Evolutionary conservation across 2,329 filamentous ascomycete species (phyloP), one percentile per base, ranked within the genome.

Genomic region (Zymoseptoria passerinii): DNA sequence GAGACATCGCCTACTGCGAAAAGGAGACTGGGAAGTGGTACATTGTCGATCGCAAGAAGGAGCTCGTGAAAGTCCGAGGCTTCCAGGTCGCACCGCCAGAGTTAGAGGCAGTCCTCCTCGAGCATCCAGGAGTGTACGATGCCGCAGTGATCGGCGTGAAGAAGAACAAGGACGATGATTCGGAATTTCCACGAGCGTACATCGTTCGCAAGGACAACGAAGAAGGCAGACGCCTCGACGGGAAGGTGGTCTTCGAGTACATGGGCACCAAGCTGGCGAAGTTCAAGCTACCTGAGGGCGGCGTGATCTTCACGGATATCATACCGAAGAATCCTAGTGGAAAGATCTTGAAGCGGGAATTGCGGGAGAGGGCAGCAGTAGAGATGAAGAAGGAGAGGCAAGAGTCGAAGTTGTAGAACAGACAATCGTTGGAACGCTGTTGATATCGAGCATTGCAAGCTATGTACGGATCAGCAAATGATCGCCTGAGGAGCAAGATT

Each of bases 1-100:
- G 85, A 2, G 68, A 68, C 76, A 40, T 71, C 92, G 90, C 84
- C 65, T 66, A 56, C 64, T 95, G 79, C 82, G 82, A 53, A 95
- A 91, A 0, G 90, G 91, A 9, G 90, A 96, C 67, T 88, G 94
- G 71, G 89, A 87, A 1, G 77, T 92, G 4, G 76, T 95, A n/a
- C 68, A 87, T 96, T 58, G 87, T 91, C 1, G 92, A 96, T 71
- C 83, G 91, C 3, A 86, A 88, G 67, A 88, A 88, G 75, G 84
- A 90, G 69, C 58, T 71, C 56, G 69, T 71, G 59, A 71, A 71
- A 58, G 64, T 67, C 23, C 66, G 90, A 85, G 89, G 88, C 58
- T 79, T 87, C 60, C 89, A 92, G 83, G 89, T 94, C 20, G 88
- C 89, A 0, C 89, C 89, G 0, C 89, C 89, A 1, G 89, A 94